Conservation (phyloP, 2,329 filamentous ascomycete species). For the Colletotrichum caudatum region DNA sequence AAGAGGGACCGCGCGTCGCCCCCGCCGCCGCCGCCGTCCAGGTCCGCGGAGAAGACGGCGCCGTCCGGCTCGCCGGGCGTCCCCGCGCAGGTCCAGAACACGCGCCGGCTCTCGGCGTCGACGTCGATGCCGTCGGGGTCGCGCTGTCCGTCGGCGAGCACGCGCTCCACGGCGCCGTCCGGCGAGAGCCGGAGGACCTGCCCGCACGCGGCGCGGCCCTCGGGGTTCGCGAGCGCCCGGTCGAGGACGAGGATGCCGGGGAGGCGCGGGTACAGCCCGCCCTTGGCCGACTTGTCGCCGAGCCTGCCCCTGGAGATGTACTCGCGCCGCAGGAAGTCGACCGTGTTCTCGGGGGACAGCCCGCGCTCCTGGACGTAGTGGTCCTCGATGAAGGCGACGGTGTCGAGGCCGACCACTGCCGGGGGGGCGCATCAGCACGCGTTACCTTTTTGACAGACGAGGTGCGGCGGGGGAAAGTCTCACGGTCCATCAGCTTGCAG, state of each 20-base stretch:
- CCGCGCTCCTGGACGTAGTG: constrained; percentile 64
- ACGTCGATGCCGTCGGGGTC: constrained; percentile 61
- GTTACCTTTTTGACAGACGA: fast-evolving
- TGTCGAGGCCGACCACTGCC: constrained; percentile 64
- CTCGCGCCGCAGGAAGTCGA: constrained; percentile 57
- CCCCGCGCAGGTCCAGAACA: constrained; percentile 67
- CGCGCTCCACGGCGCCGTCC: constrained; percentile 42
- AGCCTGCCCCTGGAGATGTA: constrained; percentile 61
- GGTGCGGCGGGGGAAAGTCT: constrained; percentile 37
- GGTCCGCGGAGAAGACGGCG: constrained; percentile 56
- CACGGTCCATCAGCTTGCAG: constrained; percentile 46
- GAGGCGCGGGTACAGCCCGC: constrained; percentile 54
- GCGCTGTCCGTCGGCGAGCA: constrained; percentile 45
- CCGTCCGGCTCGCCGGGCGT: constrained; percentile 55
- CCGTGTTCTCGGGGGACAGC: constrained; percentile 53
- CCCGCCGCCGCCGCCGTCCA: constrained; percentile 56
- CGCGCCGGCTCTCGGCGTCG: constrained; percentile 47
- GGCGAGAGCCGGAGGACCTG: constrained; percentile 41
- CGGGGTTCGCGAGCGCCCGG: background rate
- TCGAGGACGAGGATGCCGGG: constrained; percentile 39
- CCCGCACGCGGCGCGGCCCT: constrained; percentile 11
- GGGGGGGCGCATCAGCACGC: background rate
- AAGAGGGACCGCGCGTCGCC: constrained; percentile 58
- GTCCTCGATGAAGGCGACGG: constrained; percentile 64
- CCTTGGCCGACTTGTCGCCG: constrained; percentile 57